Evolutionary conservation across 192 early-diverging fungal species (phyloP), one percentile per base, ranked within the genome.

Genomic region (Coemansia pectinata): DNA sequence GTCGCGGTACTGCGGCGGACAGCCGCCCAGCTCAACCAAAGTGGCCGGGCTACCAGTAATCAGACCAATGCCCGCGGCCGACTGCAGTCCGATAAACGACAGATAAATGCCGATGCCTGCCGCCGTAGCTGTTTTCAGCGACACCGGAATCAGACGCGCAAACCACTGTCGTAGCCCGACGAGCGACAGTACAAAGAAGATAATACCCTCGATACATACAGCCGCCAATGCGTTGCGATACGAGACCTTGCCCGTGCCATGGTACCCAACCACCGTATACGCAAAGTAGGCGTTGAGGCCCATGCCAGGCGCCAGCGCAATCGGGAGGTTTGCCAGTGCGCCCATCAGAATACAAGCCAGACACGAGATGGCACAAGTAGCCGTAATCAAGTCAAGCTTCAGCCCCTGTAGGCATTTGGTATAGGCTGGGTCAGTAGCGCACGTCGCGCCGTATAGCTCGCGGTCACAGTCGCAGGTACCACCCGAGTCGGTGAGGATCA

Each of bases 281-380:
- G 92, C 88, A 72, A 94, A 93, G 71, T 92, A 94, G 27, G 92
- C 91, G 61, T 91, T 93, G 21, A 93, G 78, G 9, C 93, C 93
- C 89, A 94, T 89, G 68, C 92, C 92, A 19, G 93, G 93, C 11
- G 93, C 93, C 76, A 94, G 72, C 17, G 90, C 91, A 67, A 94
- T 77, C 2, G 93, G 93, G 69, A 92, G 76, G 65, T 94, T 93
- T 5, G 93, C 90, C 19, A 90, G 75, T 6, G 86, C 40, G 50
- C 90, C 89, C 81, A 91, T 90, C n/a, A 89, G 74, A n/a, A 87
- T 68, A 38, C 85, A 86, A 0, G 91, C 77, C 63, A 93, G 84
- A 67, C 86, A 84, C 15, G 91, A 76, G 63, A 88, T 87, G 42
- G 88, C 87, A 34, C 90, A 85, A 0, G 91, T 93, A 25, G 87